Conservation (phyloP, 1,284 basidiomycete genomes). For the Butyriboletus regius region DNA sequence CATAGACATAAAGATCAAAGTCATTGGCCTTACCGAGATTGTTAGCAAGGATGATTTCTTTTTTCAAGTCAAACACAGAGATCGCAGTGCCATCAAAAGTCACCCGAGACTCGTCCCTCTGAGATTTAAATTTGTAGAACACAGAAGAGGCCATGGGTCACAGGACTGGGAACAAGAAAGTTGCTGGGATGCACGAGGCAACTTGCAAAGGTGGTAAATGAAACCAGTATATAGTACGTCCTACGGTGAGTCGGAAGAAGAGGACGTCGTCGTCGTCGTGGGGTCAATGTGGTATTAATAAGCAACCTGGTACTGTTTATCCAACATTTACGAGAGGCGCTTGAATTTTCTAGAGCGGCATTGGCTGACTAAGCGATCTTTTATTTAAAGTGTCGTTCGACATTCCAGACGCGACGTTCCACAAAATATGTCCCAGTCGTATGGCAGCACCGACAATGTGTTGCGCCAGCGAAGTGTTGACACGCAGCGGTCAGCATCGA, state of each 20-base stretch:
- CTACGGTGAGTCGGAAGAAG: constrained; percentile 9
- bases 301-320: constrained; percentile 5
- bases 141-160: constrained; percentile 80
- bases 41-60: constrained; percentile 94
- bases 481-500: background rate
- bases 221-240: constrained; percentile 22
- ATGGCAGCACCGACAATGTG: constrained; percentile 18
- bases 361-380: constrained; percentile 15
- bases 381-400: constrained; percentile 18
- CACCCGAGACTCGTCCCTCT: constrained; percentile 88
- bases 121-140: constrained; percentile 97
- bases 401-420: background rate
- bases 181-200: constrained; percentile 15
- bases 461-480: constrained; percentile 29
- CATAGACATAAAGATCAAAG: constrained; percentile 88
- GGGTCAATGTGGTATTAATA: background rate
- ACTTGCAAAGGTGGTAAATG: constrained; percentile 5
- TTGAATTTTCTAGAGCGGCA: constrained; percentile 14
- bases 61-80: constrained; percentile 97
- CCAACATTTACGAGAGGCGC: constrained; percentile 18
- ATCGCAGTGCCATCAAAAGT: constrained; percentile 98
- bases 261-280: constrained; percentile 16
- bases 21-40: constrained; percentile 93
- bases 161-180: constrained; percentile 12
- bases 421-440: constrained; percentile 26